Evolutionary conservation across 805 yeast genomes (phyloP).

Genomic region (Allodekkera sacchari): DNA sequence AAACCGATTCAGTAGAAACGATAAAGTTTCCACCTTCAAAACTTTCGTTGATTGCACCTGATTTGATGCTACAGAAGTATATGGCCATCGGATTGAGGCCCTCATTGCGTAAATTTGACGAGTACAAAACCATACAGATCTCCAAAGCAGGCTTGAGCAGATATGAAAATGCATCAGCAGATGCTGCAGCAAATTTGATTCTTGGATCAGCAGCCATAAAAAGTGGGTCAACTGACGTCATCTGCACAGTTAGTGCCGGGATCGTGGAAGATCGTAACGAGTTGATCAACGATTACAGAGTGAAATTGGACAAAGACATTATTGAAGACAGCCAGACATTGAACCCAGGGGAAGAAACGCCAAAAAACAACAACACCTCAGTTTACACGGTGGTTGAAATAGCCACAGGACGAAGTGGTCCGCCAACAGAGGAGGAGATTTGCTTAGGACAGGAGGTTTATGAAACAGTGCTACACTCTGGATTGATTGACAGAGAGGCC

Average conservation of each 20-base stretch:
- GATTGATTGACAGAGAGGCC: slow-evolving; percentile 40
- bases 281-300: slow-evolving; percentile 32
- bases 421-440: slow-evolving; percentile 84
- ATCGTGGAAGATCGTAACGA: slow-evolving; percentile 48
- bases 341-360: slow-evolving; percentile 9
- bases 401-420: slow-evolving; percentile 66
- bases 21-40: slow-evolving; percentile 74
- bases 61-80: slow-evolving; percentile 71
- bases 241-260: slow-evolving; percentile 65
- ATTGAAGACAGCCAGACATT: slow-evolving; percentile 11
- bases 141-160: slow-evolving; percentile 29
- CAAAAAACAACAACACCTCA: slow-evolving; percentile 24
- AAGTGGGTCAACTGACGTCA: slow-evolving; percentile 64
- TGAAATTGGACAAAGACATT: slow-evolving; percentile 30
- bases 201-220: slow-evolving; percentile 65
- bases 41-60: slow-evolving; percentile 79
- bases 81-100: slow-evolving; percentile 72
- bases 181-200: slow-evolving; percentile 19
- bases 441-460: slow-evolving; percentile 56
- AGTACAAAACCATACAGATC: slow-evolving; percentile 53
- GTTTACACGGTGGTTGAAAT: slow-evolving; percentile 73
- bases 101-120: slow-evolving; percentile 57
- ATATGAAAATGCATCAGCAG: slow-evolving; percentile 14
- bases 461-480: slow-evolving; percentile 51
- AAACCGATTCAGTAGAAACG: slow-evolving; percentile 25